phyloP scores from a whole-genome alignment of 148 eudicot species.

The Silene uniflora region DNA sequence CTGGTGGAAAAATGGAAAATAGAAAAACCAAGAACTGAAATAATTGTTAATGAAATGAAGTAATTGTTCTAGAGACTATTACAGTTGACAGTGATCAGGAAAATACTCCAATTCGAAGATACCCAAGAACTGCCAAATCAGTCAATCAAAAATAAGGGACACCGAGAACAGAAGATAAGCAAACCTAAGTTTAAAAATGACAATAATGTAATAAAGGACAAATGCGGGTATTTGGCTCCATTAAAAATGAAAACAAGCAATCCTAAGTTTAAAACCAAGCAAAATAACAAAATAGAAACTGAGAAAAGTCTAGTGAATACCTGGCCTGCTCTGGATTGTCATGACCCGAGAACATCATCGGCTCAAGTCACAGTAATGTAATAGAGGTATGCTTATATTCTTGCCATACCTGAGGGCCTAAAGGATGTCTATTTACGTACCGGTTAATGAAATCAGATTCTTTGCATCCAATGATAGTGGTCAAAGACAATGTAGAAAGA shows the following conservation, averaged over 20 bases:
- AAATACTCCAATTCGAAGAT: neutral
- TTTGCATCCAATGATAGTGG: slow-evolving; percentile 45
- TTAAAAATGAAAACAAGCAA: neutral
- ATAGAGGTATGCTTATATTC: slow-evolving; percentile 37
- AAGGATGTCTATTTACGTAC: slow-evolving; percentile 56
- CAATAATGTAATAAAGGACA: no score
- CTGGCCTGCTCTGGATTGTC: neutral
- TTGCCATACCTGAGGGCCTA: slow-evolving; percentile 54
- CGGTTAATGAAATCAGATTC: slow-evolving; percentile 37
- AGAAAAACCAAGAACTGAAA: no score
- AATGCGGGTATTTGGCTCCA: no score
- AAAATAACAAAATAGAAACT: neutral
- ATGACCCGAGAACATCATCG: neutral
- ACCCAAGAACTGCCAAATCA: neutral
- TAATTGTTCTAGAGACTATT: neutral
- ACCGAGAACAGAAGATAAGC: neutral
- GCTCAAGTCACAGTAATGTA: no score
- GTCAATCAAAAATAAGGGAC: neutral
- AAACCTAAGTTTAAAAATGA: neutral
- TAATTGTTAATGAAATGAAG: no score
- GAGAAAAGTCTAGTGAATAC: slow-evolving; percentile 1
- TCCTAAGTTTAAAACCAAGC: neutral
- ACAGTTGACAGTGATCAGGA: neutral
- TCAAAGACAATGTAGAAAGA: slow-evolving; percentile 37
- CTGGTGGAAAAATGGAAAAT: no score